Evolutionary conservation across 768 basidiomycete genomes (phyloP).

Genomic region (Boletus huronensis): DNA sequence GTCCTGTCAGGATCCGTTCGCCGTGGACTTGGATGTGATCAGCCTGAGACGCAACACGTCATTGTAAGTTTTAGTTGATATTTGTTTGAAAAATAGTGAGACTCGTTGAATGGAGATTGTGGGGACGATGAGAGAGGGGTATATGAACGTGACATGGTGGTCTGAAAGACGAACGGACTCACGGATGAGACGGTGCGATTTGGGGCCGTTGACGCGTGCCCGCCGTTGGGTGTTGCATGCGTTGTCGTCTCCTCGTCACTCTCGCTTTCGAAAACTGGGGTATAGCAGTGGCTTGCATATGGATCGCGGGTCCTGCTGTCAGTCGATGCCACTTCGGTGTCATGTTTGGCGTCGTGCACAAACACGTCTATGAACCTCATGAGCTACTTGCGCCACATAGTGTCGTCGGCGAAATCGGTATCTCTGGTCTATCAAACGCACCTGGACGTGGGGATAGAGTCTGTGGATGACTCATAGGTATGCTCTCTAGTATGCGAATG

Average conservation of each 20-base stretch:
- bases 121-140: background rate
- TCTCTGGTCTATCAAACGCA: background rate
- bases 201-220: background rate
- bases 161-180: conserved; percentile 7
- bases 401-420: background rate
- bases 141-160: too few relatives aligned
- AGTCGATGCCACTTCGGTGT: background rate
- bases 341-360: conserved; percentile 11
- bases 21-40: conserved; percentile 9
- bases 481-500: background rate
- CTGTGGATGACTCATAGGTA: conserved; percentile 12
- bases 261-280: conserved; percentile 14
- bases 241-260: conserved; percentile 4
- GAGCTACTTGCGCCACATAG: background rate
- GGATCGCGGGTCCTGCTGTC: background rate
- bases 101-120: background rate
- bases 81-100: background rate
- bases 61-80: background rate
- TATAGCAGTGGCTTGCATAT: background rate
- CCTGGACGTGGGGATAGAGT: conserved; percentile 7
- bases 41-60: background rate
- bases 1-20: conserved; percentile 10
- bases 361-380: conserved; percentile 10
- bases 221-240: background rate
- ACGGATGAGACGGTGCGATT: conserved; percentile 5